phyloP scores from a whole-genome alignment of 495 filamentous ascomycete genomes.

The Penicillium parvum region DNA sequence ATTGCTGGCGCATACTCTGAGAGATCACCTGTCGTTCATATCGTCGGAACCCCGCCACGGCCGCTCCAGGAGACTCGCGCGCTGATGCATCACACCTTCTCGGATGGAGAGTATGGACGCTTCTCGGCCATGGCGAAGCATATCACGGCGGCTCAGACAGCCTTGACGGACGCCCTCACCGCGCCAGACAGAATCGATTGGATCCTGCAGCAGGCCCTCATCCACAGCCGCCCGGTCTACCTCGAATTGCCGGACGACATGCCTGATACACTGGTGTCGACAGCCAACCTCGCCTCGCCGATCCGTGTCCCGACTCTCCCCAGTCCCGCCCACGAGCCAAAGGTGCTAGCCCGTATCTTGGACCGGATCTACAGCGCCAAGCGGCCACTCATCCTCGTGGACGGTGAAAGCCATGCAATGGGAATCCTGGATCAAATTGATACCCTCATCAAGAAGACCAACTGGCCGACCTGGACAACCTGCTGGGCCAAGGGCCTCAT shows the following conservation, averaged over 20 bases:
- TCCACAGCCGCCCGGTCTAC: constrained; percentile 43
- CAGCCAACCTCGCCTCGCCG: constrained; percentile 17
- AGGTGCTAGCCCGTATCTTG: constrained; percentile 21
- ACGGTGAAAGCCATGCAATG: constrained; percentile 27
- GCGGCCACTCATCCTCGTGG: constrained; percentile 34
- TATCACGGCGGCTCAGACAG: constrained; percentile 38
- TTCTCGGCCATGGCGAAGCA: constrained; percentile 36
- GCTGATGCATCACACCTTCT: constrained; percentile 43
- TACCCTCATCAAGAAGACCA: constrained; percentile 22
- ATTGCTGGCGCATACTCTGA: constrained; percentile 71
- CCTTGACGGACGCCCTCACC: constrained; percentile 30
- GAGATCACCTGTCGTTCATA: constrained; percentile 73
- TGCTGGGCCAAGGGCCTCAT: constrained; percentile 36
- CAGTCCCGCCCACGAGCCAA: constrained; percentile 13
- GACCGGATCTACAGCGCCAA: constrained; percentile 30
- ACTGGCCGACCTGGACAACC: constrained; percentile 33
- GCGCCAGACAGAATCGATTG: constrained; percentile 38
- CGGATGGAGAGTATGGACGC: constrained; percentile 37
- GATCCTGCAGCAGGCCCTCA: constrained; percentile 32
- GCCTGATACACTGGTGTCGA: constrained; percentile 27
- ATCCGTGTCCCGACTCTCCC: constrained; percentile 12
- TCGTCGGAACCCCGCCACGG: constrained; percentile 58
- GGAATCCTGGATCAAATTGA: constrained; percentile 27
- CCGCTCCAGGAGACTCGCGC: constrained; percentile 25
- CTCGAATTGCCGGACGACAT: constrained; percentile 43